phyloP scores from a whole-genome alignment of 169 alveolate species.

The Eimeria praecox region DNA sequence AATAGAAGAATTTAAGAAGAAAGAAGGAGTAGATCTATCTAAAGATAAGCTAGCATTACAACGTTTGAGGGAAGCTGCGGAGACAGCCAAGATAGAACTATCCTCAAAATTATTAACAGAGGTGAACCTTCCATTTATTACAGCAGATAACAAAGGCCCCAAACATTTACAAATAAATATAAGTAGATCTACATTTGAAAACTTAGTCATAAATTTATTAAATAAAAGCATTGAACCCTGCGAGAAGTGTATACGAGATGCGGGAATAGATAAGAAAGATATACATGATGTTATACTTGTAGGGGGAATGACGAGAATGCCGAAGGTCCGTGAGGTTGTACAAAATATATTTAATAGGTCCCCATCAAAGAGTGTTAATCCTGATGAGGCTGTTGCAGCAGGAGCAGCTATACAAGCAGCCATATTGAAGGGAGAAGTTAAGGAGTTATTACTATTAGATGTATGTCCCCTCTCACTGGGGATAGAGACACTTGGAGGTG shows the following conservation, averaged over 20 bases:
- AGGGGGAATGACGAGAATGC: constrained; percentile 99
- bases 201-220: constrained; percentile 97
- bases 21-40: constrained; percentile 88
- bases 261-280: constrained; percentile 85
- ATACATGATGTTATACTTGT: constrained; percentile 98
- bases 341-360: constrained; percentile 96
- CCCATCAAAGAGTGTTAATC: constrained; percentile 98
- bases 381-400: constrained; percentile 99
- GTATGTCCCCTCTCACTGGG: constrained; percentile 97
- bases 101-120: too few relatives aligned
- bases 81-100: too few relatives aligned
- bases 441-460: constrained; percentile 97
- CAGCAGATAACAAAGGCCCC: too few relatives aligned
- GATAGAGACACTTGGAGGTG: constrained; percentile 99
- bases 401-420: constrained; percentile 99
- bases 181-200: constrained; percentile 99
- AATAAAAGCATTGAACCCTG: constrained; percentile 97
- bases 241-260: constrained; percentile 97
- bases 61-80: too few relatives aligned
- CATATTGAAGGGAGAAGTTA: constrained; percentile 95
- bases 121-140: too few relatives aligned
- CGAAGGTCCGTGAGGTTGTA: constrained; percentile 96
- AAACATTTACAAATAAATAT: constrained; percentile 99
- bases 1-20: constrained; percentile 96
- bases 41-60: constrained; percentile 85